Conservation (phyloP, 1,139 yeast genomes). For the Protomyces inouyei region DNA sequence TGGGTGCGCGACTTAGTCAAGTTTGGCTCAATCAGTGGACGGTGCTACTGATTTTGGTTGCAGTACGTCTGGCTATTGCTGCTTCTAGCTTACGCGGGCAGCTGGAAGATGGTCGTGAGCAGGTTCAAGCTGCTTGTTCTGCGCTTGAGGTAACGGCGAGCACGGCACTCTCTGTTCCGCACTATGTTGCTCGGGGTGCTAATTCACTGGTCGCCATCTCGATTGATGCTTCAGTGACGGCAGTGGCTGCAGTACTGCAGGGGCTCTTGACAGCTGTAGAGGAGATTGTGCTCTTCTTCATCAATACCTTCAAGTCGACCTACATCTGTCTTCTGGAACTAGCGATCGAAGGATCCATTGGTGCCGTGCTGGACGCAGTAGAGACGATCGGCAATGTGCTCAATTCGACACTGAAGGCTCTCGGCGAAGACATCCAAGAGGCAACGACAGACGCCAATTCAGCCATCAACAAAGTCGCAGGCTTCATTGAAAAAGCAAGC, state of each 20-base stretch:
- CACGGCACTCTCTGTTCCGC: constrained; percentile 50
- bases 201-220: constrained; percentile 49
- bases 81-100: constrained; percentile 34
- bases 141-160: constrained; percentile 48
- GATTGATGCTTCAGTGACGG: constrained; percentile 48
- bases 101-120: constrained; percentile 35
- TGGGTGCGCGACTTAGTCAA: constrained; percentile 39
- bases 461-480: constrained; percentile 45
- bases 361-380: constrained; percentile 68
- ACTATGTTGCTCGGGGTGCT: constrained; percentile 52
- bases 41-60: constrained; percentile 36
- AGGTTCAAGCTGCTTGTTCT: constrained; percentile 43
- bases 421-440: constrained; percentile 57
- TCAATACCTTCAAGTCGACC: constrained; percentile 76
- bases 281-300: constrained; percentile 55
- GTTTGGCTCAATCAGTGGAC: constrained; percentile 39
- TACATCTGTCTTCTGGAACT: constrained; percentile 76
- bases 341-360: constrained; percentile 65
- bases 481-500: constrained; percentile 45
- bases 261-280: constrained; percentile 55
- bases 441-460: constrained; percentile 58
- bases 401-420: constrained; percentile 53
- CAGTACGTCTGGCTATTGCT: constrained; percentile 40
- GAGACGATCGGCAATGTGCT: constrained; percentile 56
- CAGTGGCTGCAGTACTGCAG: constrained; percentile 43